Conservation (phyloP, 2,329 filamentous ascomycete species). For the Pseudohalonectria lignicola region DNA sequence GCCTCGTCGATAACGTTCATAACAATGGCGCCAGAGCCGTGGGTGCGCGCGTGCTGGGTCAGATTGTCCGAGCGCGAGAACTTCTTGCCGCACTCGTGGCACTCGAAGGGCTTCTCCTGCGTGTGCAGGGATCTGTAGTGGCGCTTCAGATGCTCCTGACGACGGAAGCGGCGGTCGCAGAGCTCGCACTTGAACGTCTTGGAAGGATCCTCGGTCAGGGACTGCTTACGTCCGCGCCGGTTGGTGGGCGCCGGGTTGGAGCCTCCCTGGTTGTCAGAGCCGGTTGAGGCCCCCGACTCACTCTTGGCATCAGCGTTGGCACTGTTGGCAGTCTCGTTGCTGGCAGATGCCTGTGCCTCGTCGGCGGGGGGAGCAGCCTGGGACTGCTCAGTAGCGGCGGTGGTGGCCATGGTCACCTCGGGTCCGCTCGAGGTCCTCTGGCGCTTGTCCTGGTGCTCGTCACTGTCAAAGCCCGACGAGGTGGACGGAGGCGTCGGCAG, state of each 20-base stretch:
- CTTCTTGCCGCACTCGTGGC: conserved; percentile 96
- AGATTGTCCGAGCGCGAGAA: conserved; percentile 97
- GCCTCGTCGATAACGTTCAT: conserved; percentile 77
- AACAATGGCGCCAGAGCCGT: conserved; percentile 79
- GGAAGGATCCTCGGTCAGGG: conserved; percentile 89
- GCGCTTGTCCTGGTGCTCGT: conserved; percentile 46
- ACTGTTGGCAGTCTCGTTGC: conserved; percentile 17
- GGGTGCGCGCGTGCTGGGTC: conserved; percentile 88
- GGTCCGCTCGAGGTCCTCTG: conserved; percentile 36
- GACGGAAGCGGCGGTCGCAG: conserved; percentile 93
- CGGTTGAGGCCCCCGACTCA: conserved; percentile 22
- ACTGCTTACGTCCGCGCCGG: conserved; percentile 96
- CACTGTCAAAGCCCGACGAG: conserved; percentile 35
- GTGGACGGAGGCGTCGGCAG: conserved; percentile 52
- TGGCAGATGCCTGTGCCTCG: conserved; percentile 8
- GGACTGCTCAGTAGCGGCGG: conserved; percentile 22
- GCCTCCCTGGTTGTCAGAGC: conserved; percentile 20
- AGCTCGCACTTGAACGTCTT: conserved; percentile 97
- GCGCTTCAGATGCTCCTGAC: conserved; percentile 96
- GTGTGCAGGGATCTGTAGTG: conserved; percentile 98
- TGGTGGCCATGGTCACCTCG: conserved; percentile 24
- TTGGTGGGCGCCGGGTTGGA: conserved; percentile 53
- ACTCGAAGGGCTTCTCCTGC: conserved; percentile 97
- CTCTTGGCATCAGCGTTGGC: conserved; percentile 10
- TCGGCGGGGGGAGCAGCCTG: conserved; percentile 13